Evolutionary conservation across 2,329 filamentous ascomycete genomes (phyloP), one percentile per base, ranked within the genome.

Genomic region (Diaporthe sp.): DNA sequence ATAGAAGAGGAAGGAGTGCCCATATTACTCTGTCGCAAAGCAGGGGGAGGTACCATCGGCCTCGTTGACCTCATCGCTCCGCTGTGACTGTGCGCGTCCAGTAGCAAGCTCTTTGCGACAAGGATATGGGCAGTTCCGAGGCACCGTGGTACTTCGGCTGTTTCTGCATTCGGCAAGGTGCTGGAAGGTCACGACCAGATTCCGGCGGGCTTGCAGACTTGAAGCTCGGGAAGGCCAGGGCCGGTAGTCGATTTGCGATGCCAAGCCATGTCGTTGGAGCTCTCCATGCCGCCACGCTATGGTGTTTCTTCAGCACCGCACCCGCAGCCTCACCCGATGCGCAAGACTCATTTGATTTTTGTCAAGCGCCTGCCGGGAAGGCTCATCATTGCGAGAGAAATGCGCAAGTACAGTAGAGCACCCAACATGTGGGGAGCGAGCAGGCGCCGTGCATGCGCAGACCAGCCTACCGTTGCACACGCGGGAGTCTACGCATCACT

Each of bases 91-190:
- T 68, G 64, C 64, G 64, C 64, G n/a, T 40, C 33, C 17, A n/a
- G 64, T 54, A 40, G 64, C 64, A 68, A 68, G 64, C 64, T 40
- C 64, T 68, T 40, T 40, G 64, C 47, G 64, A 68, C 64, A 68
- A 68, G 64, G 64, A 68, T 68, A 68, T 68, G 47, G 64, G n/a
- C 47, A 40, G 45, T 54, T 68, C 64, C 64, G 64, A 30, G 7
- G 12, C 64, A 68, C 33, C 47, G 22, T 30, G 47, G 64, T 54
- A 40, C 64, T 68, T 68, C 64, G 64, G 64, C 33, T 54, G 64
- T 68, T 68, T 68, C 64, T 68, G 64, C 64, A 68, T 68, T 68
- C 47, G 64, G 64, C 64, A 68, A 68, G 47, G 64, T 68, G 64
- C 64, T 68, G 64, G 64, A 68, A 54, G 64, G 64, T 52, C 64